Evolutionary conservation across 106 monocot genomes (phyloP), one percentile per base, ranked within the genome.

Genomic region (Dioscorea dumetorum): DNA sequence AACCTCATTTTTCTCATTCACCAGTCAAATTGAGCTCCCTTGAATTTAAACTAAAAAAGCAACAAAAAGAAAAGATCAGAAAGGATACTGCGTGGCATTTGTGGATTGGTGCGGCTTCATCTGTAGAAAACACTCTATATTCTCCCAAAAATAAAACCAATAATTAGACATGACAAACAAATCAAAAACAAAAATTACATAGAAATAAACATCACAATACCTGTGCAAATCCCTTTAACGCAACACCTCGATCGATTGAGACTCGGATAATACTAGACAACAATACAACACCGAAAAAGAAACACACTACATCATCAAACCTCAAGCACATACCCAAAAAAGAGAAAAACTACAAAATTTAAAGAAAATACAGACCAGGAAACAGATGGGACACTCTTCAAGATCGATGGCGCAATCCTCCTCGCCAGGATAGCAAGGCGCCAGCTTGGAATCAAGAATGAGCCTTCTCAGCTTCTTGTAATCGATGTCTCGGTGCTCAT

Each of bases 191-290:
- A 50, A 53, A 2, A 21, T 66, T 14, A 16, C 15, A 58, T 11
- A 34, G 28, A 8, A 71, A 2, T 7, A 41, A 41, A 41, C 1
- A 41, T 10, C 3, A 41, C 10, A 41, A 6, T 81, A 93, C 92
- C 92, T 74, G 97, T 97, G 62, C 97, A 97, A 31, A 97, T 97
- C 56, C 91, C 86, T 83, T 97, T 91, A 69, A 72, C 74, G 72
- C 97, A 97, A 82, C 97, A 97, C 66, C 87, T 89, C 33, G 97
- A 97, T 10, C 97, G 89, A 58, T 97, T 97, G 22, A 97, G 84
- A 70, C 91, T 97, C 15, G 97, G 97, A 77, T 89, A 97, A 59
- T 84, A 83, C 97, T 97, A 67, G 0, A 41, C 17, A 17, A 50
- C 22, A n/a, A n/a, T n/a, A 24, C 19, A 41, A 41, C 17, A 21